Percentiles rank a stretch among this genome's conserved stretches.
phyloP scores from a whole-genome alignment of 768 basidiomycete species.

The Leccinum pellstonianum region DNA sequence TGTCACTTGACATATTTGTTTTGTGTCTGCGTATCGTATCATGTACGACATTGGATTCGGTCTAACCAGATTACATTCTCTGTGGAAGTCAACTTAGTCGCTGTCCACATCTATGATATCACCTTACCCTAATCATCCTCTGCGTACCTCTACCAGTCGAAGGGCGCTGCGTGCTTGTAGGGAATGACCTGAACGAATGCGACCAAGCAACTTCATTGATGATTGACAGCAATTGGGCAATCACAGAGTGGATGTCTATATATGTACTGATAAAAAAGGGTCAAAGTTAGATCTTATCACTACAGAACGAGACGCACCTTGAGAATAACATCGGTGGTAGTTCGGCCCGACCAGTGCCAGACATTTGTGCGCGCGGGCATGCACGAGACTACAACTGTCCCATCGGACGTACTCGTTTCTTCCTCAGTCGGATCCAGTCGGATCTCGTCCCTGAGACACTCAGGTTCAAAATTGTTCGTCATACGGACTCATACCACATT shows the following conservation, averaged over 20 bases:
- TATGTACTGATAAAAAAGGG: slow-evolving; percentile 33
- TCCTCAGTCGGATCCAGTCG: slow-evolving; percentile 81
- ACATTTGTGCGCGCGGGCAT: slow-evolving; percentile 86
- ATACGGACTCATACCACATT: not conserved
- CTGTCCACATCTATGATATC: not conserved
- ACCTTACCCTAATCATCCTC: not conserved
- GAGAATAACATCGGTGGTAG: slow-evolving; percentile 47
- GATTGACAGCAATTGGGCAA: slow-evolving; percentile 60
- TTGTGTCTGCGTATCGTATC: not conserved
- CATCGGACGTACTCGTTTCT: slow-evolving; percentile 57
- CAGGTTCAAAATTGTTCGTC: not conserved
- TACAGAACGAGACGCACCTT: slow-evolving; percentile 46
- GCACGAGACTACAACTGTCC: slow-evolving; percentile 72
- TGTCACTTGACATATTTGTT: not conserved
- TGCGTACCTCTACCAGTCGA: not conserved
- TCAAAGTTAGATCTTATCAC: slow-evolving; percentile 5
- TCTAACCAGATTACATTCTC: not conserved
- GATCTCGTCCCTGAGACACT: slow-evolving; percentile 43
- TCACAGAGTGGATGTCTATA: slow-evolving; percentile 49
- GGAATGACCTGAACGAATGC: not conserved
- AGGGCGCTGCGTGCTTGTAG: not conserved
- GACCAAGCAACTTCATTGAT: slow-evolving; percentile 11
- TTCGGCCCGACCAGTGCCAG: slow-evolving; percentile 74
- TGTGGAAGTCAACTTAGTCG: not conserved
- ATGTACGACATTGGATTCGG: not conserved